Evolutionary conservation across 1,139 yeast species (phyloP).

Genomic region (Scheffersomyces titani): DNA sequence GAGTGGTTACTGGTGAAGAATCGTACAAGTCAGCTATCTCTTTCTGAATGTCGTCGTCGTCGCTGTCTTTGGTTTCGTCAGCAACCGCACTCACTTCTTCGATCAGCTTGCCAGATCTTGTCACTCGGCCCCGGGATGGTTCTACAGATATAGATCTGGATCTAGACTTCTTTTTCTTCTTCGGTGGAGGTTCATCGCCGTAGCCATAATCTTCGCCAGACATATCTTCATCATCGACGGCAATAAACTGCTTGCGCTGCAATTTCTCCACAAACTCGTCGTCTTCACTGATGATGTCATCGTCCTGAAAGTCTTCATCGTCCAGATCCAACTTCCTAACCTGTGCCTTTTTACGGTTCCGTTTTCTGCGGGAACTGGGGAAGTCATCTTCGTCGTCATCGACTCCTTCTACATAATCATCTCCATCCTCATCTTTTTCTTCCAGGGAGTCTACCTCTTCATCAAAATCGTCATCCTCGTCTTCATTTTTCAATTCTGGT

Average conservation of each 20-base stretch:
- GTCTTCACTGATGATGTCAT: conserved; percentile 13
- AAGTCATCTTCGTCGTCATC: conserved; percentile 14
- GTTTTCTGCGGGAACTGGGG: conserved; percentile 8
- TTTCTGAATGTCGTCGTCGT: conserved; percentile 44
- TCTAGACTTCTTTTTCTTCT: conserved; percentile 19
- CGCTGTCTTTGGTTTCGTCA: conserved; percentile 16
- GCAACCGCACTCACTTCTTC: conserved; percentile 21
- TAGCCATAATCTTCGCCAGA: conserved; percentile 27
- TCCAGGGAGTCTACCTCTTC: conserved; percentile 20
- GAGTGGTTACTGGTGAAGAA: conserved; percentile 53
- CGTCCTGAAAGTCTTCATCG: conserved; percentile 16
- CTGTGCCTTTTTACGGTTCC: neutral
- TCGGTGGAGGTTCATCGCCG: conserved; percentile 16
- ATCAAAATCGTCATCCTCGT: conserved; percentile 32
- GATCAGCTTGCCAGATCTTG: conserved; percentile 14
- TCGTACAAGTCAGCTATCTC: conserved; percentile 55
- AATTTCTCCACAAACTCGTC: conserved; percentile 31
- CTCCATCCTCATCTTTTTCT: conserved; percentile 6
- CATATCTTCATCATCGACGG: conserved; percentile 35
- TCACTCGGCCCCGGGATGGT: conserved; percentile 19
- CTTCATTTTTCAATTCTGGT: conserved; percentile 15
- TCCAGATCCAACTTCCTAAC: conserved; percentile 7
- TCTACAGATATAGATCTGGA: conserved; percentile 29
- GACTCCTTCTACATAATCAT: conserved; percentile 12
- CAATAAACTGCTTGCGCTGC: conserved; percentile 37